Evolutionary conservation across 129 eudicot genomes (phyloP).

Genomic region (Flaveria ramosissima): DNA sequence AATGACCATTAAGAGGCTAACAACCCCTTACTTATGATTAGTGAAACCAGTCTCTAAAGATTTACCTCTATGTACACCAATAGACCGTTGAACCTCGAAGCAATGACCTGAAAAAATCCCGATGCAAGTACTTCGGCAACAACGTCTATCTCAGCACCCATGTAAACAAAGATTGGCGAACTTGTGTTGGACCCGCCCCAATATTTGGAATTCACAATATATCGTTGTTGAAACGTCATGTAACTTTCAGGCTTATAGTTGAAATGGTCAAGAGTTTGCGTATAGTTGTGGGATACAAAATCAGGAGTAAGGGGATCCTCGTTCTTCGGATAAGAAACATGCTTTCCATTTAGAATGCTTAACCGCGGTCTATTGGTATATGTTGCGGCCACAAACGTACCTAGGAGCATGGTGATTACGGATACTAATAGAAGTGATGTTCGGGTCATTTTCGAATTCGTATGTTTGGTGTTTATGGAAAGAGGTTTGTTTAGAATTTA

Average conservation of each 20-base stretch:
- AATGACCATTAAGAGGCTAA: too few relatives aligned
- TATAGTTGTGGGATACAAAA: slow-evolving; percentile 26
- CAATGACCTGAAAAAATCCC: slow-evolving; percentile 14
- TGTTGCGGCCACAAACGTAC: background rate
- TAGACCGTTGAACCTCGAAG: slow-evolving; percentile 33
- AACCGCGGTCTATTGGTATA: slow-evolving; percentile 15
- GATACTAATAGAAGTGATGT: background rate
- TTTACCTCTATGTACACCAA: slow-evolving; percentile 38
- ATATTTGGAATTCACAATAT: slow-evolving; percentile 15
- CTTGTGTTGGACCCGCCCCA: slow-evolving; percentile 25
- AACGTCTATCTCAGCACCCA: slow-evolving; percentile 16
- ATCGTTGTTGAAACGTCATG: slow-evolving; percentile 37
- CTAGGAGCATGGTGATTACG: background rate
- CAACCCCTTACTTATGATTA: background rate
- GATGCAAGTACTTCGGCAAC: background rate
- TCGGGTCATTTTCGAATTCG: slow-evolving; percentile 8
- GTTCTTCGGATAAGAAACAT: background rate
- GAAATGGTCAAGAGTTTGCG: slow-evolving; percentile 40
- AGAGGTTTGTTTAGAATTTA: slow-evolving; percentile 3
- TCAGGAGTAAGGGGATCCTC: slow-evolving; percentile 19
- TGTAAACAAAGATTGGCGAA: slow-evolving; percentile 32
- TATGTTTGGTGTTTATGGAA: background rate
- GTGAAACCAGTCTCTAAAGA: background rate
- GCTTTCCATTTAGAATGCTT: background rate
- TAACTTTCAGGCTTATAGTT: slow-evolving; percentile 33